Evolutionary conservation across 192 early-diverging fungal genomes (phyloP).

Genomic region (Podila minutissima): DNA sequence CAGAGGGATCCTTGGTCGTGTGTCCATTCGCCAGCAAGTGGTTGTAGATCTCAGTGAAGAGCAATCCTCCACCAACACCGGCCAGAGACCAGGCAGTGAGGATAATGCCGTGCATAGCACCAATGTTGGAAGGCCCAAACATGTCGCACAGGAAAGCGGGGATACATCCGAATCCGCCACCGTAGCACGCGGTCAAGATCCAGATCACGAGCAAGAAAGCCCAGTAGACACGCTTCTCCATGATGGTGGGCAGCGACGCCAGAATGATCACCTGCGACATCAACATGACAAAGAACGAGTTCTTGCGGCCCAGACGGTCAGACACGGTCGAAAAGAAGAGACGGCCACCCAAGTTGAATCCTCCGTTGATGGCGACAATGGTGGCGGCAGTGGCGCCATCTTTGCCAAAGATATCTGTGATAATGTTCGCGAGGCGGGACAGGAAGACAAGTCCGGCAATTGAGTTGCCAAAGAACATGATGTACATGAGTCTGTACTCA

Average conservation of each 20-base stretch:
- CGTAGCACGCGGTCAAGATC: conserved; percentile 73
- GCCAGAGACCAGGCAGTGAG: conserved; percentile 78
- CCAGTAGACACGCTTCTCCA: conserved; percentile 61
- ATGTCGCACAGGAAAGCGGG: conserved; percentile 77
- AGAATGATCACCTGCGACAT: conserved; percentile 66
- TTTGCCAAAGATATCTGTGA: conserved; percentile 59
- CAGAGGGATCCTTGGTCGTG: conserved; percentile 57
- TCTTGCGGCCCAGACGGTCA: conserved; percentile 69
- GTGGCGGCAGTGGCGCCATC: conserved; percentile 13
- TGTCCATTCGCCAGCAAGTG: conserved; percentile 42
- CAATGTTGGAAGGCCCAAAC: conserved; percentile 78
- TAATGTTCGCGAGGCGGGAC: conserved; percentile 64
- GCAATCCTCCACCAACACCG: conserved; percentile 73
- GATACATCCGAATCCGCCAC: conserved; percentile 78
- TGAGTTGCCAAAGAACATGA: conserved; percentile 64
- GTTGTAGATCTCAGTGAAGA: conserved; percentile 68
- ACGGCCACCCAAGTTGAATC: conserved; percentile 64
- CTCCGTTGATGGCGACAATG: conserved; percentile 66
- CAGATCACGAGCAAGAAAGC: conserved; percentile 66
- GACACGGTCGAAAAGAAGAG: conserved; percentile 64
- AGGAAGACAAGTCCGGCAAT: conserved; percentile 66
- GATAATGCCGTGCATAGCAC: conserved; percentile 75
- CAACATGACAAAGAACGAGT: conserved; percentile 68
- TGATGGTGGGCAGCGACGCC: conserved; percentile 61
- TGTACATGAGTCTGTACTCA: conserved; percentile 66